Conservation (phyloP, 495 filamentous ascomycete species). For the Cercophora sp. region DNA sequence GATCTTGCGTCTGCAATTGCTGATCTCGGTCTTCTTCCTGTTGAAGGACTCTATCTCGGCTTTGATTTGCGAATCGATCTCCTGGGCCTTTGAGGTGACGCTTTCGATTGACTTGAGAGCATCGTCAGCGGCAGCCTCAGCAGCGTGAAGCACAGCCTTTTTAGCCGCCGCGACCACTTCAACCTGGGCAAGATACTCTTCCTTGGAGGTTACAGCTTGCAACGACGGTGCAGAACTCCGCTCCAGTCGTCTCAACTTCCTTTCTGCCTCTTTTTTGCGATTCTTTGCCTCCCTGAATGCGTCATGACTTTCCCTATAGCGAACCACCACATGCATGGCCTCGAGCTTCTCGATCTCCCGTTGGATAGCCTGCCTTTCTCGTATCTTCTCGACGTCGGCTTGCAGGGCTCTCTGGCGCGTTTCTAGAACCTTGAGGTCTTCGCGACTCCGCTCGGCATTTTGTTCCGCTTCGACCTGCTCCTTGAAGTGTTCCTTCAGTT, state of each 20-base stretch:
- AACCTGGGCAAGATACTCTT: conserved; percentile 51
- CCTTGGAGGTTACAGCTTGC: conserved; percentile 59
- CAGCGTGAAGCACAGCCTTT: conserved; percentile 44
- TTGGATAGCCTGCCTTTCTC: conserved; percentile 67
- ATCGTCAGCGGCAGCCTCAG: conserved; percentile 51
- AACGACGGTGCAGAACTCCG: conserved; percentile 63
- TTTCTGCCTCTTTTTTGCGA: conserved; percentile 41
- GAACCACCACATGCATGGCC: conserved; percentile 58
- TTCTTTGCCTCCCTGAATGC: conserved; percentile 44
- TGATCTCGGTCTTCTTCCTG: conserved; percentile 50
- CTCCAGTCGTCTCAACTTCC: conserved; percentile 54
- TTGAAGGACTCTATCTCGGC: conserved; percentile 53
- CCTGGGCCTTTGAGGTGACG: conserved; percentile 50
- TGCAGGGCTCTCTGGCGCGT: conserved; percentile 71
- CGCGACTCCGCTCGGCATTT: conserved; percentile 55
- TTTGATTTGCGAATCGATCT: conserved; percentile 51
- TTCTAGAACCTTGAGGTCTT: conserved; percentile 61
- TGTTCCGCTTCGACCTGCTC: conserved; percentile 63
- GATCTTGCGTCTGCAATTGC: conserved; percentile 37
- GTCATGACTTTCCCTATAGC: conserved; percentile 50
- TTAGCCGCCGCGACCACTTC: conserved; percentile 49
- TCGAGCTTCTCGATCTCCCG: conserved; percentile 63
- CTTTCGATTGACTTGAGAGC: conserved; percentile 47
- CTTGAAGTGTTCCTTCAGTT: conserved; percentile 64
- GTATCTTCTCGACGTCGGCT: conserved; percentile 78